Evolutionary conservation across 179 eudicot genomes (phyloP).

Genomic region (Heliamphora pulchella): DNA sequence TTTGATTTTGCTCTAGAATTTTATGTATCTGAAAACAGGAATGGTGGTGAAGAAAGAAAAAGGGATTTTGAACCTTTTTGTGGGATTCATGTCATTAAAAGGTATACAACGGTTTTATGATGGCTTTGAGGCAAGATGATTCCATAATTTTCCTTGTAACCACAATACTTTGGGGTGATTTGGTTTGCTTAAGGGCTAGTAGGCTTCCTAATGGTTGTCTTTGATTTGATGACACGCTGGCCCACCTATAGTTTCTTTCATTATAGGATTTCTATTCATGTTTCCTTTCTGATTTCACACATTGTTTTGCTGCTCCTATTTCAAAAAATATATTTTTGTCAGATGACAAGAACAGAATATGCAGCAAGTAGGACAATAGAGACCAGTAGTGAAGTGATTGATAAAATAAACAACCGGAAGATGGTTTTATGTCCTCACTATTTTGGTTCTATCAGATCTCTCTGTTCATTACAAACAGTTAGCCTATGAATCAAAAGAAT

Average conservation of each 20-base stretch:
- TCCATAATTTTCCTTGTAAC: not conserved
- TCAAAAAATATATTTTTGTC: not conserved
- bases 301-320: not conserved
- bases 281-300: not conserved
- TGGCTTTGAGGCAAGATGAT: not conserved
- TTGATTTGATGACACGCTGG: not conserved
- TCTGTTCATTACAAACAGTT: not conserved
- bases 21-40: not conserved
- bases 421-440: not conserved
- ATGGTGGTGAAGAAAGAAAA: not conserved
- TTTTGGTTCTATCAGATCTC: not conserved
- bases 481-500: not conserved
- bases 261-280: not conserved
- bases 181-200: not conserved
- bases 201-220: not conserved
- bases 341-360: not conserved
- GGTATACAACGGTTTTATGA: not conserved
- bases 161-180: not conserved
- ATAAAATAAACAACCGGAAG: not conserved
- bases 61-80: not conserved
- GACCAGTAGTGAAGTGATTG: not conserved
- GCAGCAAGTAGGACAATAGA: not conserved
- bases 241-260: not conserved
- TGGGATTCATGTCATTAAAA: not conserved
- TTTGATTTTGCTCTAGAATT: not conserved